These are phyloP conservation scores for Artemisia annua DNA, from an alignment of 129 eudicot species.

Conservation along the genomic window DNA sequence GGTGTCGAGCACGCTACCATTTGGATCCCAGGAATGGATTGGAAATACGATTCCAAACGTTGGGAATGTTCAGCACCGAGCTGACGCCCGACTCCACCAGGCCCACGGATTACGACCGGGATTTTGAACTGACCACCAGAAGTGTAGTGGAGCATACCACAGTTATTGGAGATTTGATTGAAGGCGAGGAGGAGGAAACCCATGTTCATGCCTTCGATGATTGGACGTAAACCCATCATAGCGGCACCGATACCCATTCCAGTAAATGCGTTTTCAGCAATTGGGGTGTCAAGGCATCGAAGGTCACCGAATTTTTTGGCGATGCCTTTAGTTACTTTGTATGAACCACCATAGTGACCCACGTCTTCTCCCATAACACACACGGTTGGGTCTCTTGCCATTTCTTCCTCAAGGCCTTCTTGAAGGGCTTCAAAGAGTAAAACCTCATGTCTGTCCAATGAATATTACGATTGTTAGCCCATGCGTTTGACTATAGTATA, in stretches of 20 bases:
- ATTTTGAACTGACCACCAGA: slow-evolving; percentile 94
- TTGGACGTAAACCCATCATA: slow-evolving; percentile 86
- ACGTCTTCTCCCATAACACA: slow-evolving; percentile 99
- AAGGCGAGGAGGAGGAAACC: slow-evolving; percentile 85
- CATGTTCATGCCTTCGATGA: slow-evolving; percentile 98
- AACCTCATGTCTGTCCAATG: slow-evolving; percentile 74
- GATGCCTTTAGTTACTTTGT: slow-evolving; percentile 94
- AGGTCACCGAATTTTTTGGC: slow-evolving; percentile 85
- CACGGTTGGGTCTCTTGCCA: slow-evolving; percentile 82
- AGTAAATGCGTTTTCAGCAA: slow-evolving; percentile 90
- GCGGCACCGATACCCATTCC: slow-evolving; percentile 99
- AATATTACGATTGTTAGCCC: not conserved
- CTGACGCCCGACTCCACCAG: slow-evolving; percentile 97
- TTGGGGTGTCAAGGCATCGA: slow-evolving; percentile 92
- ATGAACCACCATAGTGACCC: slow-evolving; percentile 97
- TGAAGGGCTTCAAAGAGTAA: slow-evolving; percentile 96
- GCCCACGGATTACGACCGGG: slow-evolving; percentile 92
- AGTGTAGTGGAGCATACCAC: slow-evolving; percentile 99
- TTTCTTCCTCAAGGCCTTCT: slow-evolving; percentile 96
- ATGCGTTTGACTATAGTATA: slow-evolving; percentile 12
- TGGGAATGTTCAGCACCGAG: slow-evolving; percentile 97
- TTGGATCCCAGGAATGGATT: slow-evolving; percentile 92
- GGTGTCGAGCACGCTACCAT: slow-evolving; percentile 99
- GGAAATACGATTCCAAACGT: slow-evolving; percentile 89
- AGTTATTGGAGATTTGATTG: slow-evolving; percentile 84